Conservation (phyloP, 495 filamentous ascomycete species). For the Terfezia claveryi region DNA sequence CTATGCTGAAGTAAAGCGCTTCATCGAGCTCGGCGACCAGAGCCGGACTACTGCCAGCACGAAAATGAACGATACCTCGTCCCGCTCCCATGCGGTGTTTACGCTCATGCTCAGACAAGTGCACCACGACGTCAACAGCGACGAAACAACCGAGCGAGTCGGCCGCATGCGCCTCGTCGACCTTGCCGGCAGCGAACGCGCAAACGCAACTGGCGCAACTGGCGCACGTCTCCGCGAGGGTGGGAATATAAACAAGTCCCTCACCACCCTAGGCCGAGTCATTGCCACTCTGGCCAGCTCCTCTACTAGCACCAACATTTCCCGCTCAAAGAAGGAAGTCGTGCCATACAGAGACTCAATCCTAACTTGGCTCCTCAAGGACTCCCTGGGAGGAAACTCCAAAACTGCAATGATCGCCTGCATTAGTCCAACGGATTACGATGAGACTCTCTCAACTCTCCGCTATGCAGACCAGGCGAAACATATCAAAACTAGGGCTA, state of each 20-base stretch:
- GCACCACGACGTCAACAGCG: slow-evolving; percentile 75
- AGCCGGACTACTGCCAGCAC: slow-evolving; percentile 86
- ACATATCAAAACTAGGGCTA: slow-evolving; percentile 87
- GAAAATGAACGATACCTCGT: slow-evolving; percentile 98
- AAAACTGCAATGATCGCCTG: slow-evolving; percentile 99
- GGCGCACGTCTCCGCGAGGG: slow-evolving; percentile 78
- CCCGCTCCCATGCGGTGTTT: slow-evolving; percentile 87
- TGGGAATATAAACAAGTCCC: slow-evolving; percentile 94
- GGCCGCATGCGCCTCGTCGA: slow-evolving; percentile 91
- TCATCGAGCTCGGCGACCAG: slow-evolving; percentile 74
- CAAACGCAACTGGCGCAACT: slow-evolving; percentile 87
- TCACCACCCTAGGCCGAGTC: slow-evolving; percentile 85
- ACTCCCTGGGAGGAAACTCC: slow-evolving; percentile 79
- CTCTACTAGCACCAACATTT: slow-evolving; percentile 15
- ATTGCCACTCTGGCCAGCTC: slow-evolving; percentile 68
- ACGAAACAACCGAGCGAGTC: slow-evolving; percentile 84
- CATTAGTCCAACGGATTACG: slow-evolving; percentile 85
- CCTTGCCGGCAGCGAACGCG: slow-evolving; percentile 82
- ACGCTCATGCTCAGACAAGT: slow-evolving; percentile 97
- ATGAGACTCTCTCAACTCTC: slow-evolving; percentile 86
- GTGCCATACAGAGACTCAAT: slow-evolving; percentile 89
- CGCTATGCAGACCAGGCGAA: slow-evolving; percentile 97
- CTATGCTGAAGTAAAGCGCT: slow-evolving; percentile 61
- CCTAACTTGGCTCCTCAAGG: slow-evolving; percentile 93
- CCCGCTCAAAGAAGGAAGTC: slow-evolving; percentile 38